Evolutionary conservation across 2,329 filamentous ascomycete species (phyloP).

Genomic region (Fusarium succisae): DNA sequence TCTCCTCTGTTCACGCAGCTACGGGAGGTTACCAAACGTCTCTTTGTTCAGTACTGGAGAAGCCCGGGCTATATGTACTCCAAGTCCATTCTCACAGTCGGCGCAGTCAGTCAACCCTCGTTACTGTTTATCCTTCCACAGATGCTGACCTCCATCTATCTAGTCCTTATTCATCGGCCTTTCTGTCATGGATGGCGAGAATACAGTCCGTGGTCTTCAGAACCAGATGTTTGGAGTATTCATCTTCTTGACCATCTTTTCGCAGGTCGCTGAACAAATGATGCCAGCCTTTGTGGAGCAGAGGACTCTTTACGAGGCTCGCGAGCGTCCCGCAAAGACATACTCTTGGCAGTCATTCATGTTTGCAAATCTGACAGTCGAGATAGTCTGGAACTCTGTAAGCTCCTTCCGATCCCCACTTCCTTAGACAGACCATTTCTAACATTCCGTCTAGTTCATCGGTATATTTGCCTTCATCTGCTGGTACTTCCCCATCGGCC

Average conservation of each 20-base stretch:
- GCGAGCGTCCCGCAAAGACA: conserved; percentile 71
- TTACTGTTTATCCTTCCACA: rapidly evolving
- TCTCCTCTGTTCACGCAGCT: conserved; percentile 44
- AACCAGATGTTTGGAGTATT: conserved; percentile 79
- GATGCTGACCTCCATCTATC: not conserved
- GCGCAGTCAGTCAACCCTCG: conserved; percentile 40
- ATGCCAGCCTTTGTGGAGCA: conserved; percentile 77
- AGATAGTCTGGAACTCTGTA: conserved; percentile 73
- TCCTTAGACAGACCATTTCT: rapidly evolving
- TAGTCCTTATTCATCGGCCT: conserved; percentile 71
- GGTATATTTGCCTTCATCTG: conserved; percentile 66
- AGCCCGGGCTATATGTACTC: conserved; percentile 70
- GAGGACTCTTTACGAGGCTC: conserved; percentile 74
- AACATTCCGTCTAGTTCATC: conserved; percentile 2
- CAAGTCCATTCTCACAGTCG: conserved; percentile 45
- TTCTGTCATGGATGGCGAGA: conserved; percentile 69
- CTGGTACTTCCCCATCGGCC: conserved; percentile 75
- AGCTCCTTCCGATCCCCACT: conserved; percentile 39
- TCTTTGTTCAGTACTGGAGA: conserved; percentile 48
- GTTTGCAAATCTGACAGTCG: conserved; percentile 67
- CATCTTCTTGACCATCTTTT: conserved; percentile 76
- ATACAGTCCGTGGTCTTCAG: conserved; percentile 71
- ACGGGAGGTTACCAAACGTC: conserved; percentile 47
- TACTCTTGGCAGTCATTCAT: conserved; percentile 77
- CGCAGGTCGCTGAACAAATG: conserved; percentile 69